Base-by-base conservation (phyloP, 2,329 filamentous ascomycete genomes). In the Corynespora cassiicola region DNA sequence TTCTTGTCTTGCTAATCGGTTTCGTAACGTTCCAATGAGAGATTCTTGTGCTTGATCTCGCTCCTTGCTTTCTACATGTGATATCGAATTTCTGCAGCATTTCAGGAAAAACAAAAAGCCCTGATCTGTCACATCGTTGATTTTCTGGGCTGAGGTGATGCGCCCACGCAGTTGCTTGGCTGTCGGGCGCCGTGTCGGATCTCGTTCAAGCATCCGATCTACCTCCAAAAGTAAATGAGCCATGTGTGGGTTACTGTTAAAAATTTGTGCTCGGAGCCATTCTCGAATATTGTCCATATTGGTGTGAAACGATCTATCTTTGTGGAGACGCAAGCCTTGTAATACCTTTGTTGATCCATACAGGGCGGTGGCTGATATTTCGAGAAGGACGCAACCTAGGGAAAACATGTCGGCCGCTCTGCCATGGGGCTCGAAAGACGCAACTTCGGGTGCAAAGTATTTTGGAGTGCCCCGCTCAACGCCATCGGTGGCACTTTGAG, bases 391-490 rank as follows among this genome's bases (percentile, higher is more conserved):
- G 25, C 53, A 59, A 4, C 55, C 53, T 4, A 59, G 31, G 1
- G 53, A 53, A 35, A 59, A 59, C 3, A 57, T 50, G 22, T 59
- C 55, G 6, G 52, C 53, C 2, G 51, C 46, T 4, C 53, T 42
- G 3, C 55, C 52, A 29, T 25, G 36, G 10, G 31, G 35, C 20
- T 46, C 9, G 18, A 30, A 50, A 11, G 12, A 24, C 4, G 39
- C 44, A 24, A 56, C 36, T 28, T 58, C 56, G 7, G 56, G 56
- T 2, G 47, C 40, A 15, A 54, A 53, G 20, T 58, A 58, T 4
- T 45, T 50, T 1, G 52, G 47, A 2, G 54, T 54, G 10, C 54
- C 56, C 12, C 48, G 39, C 8, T 55, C 52, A 5, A 39, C 40
- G 19, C 50, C 45, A n/a, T 56, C 50, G 4, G 56, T 58, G 7